Percentiles rank a stretch among this genome's conserved stretches.
These are phyloP conservation scores for Aspergillus sclerotialis DNA, from an alignment of 2,329 filamentous ascomycete species.

Conservation along the genomic window DNA sequence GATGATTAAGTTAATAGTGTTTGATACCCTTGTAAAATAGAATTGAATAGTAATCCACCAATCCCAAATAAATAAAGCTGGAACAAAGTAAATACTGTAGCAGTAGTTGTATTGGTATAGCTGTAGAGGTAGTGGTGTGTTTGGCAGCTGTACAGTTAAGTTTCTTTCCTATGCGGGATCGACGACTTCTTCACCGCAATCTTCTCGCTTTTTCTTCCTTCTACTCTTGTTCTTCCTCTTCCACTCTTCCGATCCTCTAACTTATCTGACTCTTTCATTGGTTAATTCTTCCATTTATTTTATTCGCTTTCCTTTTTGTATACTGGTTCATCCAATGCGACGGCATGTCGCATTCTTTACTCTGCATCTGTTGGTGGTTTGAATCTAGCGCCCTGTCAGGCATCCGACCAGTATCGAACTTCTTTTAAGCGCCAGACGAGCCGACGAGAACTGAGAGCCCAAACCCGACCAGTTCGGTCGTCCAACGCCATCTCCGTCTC, in stretches of 20 bases:
- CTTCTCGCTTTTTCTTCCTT: background rate
- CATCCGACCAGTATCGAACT: slow-evolving; percentile 16
- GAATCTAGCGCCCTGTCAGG: slow-evolving; percentile 20
- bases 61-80: too few species aligned
- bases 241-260: slow-evolving; percentile 4
- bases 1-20: background rate
- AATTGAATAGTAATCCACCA: background rate
- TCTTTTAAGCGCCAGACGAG: slow-evolving; percentile 27
- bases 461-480: slow-evolving; percentile 1
- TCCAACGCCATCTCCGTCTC: slow-evolving; percentile 5
- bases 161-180: too few species aligned
- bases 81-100: too few species aligned
- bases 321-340: slow-evolving; percentile 4
- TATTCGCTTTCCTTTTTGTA: background rate
- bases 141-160: too few species aligned
- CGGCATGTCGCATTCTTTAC: slow-evolving; percentile 21
- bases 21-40: background rate
- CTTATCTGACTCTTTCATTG: slow-evolving; percentile 6
- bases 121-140: too few species aligned
- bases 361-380: slow-evolving; percentile 15
- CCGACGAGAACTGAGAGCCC: background rate
- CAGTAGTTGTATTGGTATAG: too few species aligned
- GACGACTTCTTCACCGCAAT: background rate
- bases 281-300: slow-evolving; percentile 4
- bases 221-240: slow-evolving; percentile 2